Evolutionary conservation across 1,139 yeast species (phyloP).

Genomic region (Taiozyma sp.): DNA sequence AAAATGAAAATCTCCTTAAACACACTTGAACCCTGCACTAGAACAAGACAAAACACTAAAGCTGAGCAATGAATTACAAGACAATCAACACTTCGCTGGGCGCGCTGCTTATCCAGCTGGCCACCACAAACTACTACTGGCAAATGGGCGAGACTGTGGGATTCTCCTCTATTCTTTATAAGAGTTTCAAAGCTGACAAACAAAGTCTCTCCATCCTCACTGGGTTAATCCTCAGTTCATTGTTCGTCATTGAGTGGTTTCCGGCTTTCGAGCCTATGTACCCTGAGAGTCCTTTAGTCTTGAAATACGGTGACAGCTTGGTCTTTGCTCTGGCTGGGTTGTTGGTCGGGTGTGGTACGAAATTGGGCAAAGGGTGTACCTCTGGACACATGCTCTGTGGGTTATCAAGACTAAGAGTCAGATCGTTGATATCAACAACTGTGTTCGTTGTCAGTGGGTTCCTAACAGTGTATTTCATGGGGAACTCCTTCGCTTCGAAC

Average conservation of each 20-base stretch:
- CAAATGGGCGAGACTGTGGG: constrained; percentile 38
- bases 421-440: constrained; percentile 40
- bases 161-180: constrained; percentile 37
- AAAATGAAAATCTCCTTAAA: too few species aligned
- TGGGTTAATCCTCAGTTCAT: constrained; percentile 15
- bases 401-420: constrained; percentile 34
- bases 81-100: constrained; percentile 32
- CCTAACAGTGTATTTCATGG: neutral
- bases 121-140: constrained; percentile 36
- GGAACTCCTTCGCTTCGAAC: neutral
- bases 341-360: constrained; percentile 41
- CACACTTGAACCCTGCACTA: too few species aligned
- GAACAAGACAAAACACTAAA: too few species aligned
- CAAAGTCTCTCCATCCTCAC: constrained; percentile 11
- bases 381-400: constrained; percentile 50
- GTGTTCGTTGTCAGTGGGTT: constrained; percentile 24
- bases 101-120: constrained; percentile 38
- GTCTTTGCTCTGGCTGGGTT: constrained; percentile 28
- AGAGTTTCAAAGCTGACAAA: constrained; percentile 22
- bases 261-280: constrained; percentile 12
- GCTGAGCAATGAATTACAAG: neutral
- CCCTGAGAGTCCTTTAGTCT: constrained; percentile 5
- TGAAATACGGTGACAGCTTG: neutral
- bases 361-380: constrained; percentile 43
- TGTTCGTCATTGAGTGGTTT: constrained; percentile 3